Conservation (phyloP, 148 eudicot genomes). For the Dianthus caryophyllus region DNA sequence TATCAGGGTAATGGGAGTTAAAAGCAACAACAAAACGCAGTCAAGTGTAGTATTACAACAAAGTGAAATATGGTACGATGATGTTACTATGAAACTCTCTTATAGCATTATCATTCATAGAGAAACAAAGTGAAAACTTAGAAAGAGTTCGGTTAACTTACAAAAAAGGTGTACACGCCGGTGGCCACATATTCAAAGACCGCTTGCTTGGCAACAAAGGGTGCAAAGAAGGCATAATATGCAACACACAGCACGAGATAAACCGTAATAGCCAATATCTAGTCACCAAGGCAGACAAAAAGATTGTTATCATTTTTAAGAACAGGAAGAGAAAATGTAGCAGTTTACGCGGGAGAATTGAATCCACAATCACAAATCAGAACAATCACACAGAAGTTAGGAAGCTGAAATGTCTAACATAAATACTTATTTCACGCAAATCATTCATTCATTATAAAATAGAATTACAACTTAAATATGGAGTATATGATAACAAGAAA, state of each 20-base stretch:
- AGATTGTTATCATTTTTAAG: not conserved
- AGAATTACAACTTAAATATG: too few relatives aligned
- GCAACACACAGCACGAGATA: slow-evolving; percentile 76
- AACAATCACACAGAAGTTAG: too few relatives aligned
- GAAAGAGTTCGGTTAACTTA: slow-evolving; percentile 31
- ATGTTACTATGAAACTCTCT: too few relatives aligned
- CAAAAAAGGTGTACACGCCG: slow-evolving; percentile 76
- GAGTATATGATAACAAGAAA: not conserved
- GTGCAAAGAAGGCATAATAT: slow-evolving; percentile 82
- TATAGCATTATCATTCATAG: not conserved
- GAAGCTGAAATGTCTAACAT: too few relatives aligned
- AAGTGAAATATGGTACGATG: not conserved
- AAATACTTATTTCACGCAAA: not conserved
- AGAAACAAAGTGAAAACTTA: not conserved
- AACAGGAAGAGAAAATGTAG: not conserved
- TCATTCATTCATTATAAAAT: not conserved
- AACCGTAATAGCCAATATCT: slow-evolving; percentile 90
- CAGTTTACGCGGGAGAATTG: not conserved
- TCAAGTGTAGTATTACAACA: not conserved
- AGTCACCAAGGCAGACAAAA: slow-evolving; percentile 24
- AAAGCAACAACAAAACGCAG: not conserved
- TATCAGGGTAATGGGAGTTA: not conserved
- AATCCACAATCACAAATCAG: not conserved
- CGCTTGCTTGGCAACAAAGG: slow-evolving; percentile 63
- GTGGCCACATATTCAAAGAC: slow-evolving; percentile 61